Percentiles rank a stretch among this genome's conserved stretches.
Conservation (phyloP, 2,329 filamentous ascomycete genomes). For the Trichophyton benhamiae region DNA sequence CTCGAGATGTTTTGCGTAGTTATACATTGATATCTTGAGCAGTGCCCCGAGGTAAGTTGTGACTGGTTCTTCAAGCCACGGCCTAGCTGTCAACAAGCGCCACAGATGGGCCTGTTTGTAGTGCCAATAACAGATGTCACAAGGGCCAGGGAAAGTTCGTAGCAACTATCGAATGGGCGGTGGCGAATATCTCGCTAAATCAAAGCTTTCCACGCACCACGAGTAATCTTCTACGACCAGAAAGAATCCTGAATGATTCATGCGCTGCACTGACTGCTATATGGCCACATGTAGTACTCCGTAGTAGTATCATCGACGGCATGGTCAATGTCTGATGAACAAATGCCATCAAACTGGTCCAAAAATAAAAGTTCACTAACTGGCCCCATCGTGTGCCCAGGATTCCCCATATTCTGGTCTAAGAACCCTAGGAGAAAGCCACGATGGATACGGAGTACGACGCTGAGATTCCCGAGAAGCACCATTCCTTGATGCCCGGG, state of each 20-base stretch:
- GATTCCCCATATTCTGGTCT: neutral
- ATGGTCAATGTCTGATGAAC: too few relatives aligned
- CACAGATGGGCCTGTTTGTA: neutral
- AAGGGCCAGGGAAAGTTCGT: neutral
- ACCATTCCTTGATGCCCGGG: neutral
- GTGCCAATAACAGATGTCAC: neutral
- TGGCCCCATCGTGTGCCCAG: neutral
- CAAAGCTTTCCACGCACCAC: neutral
- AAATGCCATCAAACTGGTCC: too few relatives aligned
- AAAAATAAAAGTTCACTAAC: too few relatives aligned
- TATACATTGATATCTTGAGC: too few relatives aligned
- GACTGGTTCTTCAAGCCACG: too few relatives aligned
- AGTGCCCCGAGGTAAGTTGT: too few relatives aligned
- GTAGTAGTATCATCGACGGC: too few relatives aligned
- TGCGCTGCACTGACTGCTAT: too few relatives aligned
- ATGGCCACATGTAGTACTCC: too few relatives aligned
- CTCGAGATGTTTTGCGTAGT: too few relatives aligned
- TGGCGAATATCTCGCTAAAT: neutral
- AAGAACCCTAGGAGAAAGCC: neutral
- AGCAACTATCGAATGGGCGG: neutral
- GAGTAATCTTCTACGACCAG: too few relatives aligned
- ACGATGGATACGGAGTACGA: neutral
- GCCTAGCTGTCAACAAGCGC: neutral
- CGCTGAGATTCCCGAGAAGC: neutral
- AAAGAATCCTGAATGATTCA: too few relatives aligned